A percentile compares a stretch with the other conserved stretches of the same genome.
Conservation (phyloP, 2,329 filamentous ascomycete genomes). For the Trichophyton simii region DNA sequence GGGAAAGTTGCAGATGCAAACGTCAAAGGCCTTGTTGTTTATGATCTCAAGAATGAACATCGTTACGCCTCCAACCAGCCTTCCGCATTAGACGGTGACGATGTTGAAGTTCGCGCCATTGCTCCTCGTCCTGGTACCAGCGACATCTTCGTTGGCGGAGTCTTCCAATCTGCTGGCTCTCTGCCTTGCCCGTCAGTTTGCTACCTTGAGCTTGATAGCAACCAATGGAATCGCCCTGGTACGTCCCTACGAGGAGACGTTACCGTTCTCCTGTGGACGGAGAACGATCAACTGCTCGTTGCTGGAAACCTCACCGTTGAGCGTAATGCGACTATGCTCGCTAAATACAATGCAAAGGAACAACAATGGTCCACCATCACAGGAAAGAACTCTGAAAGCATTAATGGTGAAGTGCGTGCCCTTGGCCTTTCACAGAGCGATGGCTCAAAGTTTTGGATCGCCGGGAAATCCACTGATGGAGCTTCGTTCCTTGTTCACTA, state of each 20-base stretch:
- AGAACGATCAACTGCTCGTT: constrained; percentile 57
- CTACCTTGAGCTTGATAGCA: constrained; percentile 55
- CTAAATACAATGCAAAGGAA: constrained; percentile 56
- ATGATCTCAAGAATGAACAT: constrained; percentile 52
- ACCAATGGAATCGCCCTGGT: constrained; percentile 71
- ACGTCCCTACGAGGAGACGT: constrained; percentile 58
- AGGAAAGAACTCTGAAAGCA: constrained; percentile 37
- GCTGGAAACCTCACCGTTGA: constrained; percentile 64
- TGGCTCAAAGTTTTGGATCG: constrained; percentile 65
- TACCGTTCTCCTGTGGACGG: constrained; percentile 62
- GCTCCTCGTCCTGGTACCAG: constrained; percentile 55
- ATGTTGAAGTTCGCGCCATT: constrained; percentile 65
- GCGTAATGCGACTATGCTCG: constrained; percentile 53
- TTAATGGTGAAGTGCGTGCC: constrained; percentile 70
- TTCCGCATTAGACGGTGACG: constrained; percentile 56
- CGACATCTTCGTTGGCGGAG: constrained; percentile 75
- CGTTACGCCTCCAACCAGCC: constrained; percentile 57
- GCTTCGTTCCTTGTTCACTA: constrained; percentile 72
- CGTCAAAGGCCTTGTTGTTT: constrained; percentile 65
- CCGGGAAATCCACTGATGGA: constrained; percentile 56
- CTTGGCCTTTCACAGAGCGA: constrained; percentile 62
- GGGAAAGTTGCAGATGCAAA: constrained; percentile 52
- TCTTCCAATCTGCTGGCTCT: constrained; percentile 70
- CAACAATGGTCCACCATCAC: constrained; percentile 54
- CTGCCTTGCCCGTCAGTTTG: constrained; percentile 75